Conservation (phyloP, 2,329 filamentous ascomycete species). For the Albophoma yamanashiensis region DNA sequence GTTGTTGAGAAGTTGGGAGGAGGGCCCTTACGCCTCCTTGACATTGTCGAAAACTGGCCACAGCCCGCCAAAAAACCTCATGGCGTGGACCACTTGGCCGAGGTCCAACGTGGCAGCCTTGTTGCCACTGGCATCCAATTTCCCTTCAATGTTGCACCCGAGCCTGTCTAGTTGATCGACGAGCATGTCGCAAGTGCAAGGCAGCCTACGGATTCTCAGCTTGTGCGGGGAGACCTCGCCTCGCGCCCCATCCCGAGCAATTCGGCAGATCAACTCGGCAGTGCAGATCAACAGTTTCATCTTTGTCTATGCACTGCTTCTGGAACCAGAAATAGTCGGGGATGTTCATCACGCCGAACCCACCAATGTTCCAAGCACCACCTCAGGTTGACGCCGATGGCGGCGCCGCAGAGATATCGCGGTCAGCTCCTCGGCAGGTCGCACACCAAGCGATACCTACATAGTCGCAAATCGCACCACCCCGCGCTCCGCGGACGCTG, state of each 20-base stretch:
- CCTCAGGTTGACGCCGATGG: not conserved
- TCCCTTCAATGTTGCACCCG: not conserved
- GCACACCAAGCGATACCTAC: slow-evolving; percentile 10
- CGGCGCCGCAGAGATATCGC: not conserved
- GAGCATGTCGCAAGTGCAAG: not conserved
- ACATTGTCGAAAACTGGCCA: slow-evolving; percentile 17
- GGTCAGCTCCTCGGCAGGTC: not conserved
- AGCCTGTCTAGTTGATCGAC: not conserved
- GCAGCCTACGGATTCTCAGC: not conserved
- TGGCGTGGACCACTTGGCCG: slow-evolving; percentile 15
- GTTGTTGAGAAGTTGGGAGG: not conserved
- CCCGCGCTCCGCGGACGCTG: slow-evolving; percentile 23
- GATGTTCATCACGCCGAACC: no score
- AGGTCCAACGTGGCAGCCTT: slow-evolving; percentile 2
- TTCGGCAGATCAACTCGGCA: not conserved
- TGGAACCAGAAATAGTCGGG: not conserved
- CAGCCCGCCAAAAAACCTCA: slow-evolving; percentile 16
- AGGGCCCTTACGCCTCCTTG: slow-evolving; percentile 16
- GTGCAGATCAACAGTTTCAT: not conserved
- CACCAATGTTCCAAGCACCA: not conserved
- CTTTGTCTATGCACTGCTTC: no score
- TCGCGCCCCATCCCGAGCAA: not conserved
- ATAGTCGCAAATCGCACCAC: slow-evolving; percentile 27
- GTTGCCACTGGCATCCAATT: not conserved
- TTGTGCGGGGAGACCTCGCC: not conserved